A percentile compares a stretch with the other conserved stretches of the same genome.
These are phyloP conservation scores for Clathrospora elynae DNA, from an alignment of 2,329 filamentous ascomycete genomes.

Conservation along the genomic window DNA sequence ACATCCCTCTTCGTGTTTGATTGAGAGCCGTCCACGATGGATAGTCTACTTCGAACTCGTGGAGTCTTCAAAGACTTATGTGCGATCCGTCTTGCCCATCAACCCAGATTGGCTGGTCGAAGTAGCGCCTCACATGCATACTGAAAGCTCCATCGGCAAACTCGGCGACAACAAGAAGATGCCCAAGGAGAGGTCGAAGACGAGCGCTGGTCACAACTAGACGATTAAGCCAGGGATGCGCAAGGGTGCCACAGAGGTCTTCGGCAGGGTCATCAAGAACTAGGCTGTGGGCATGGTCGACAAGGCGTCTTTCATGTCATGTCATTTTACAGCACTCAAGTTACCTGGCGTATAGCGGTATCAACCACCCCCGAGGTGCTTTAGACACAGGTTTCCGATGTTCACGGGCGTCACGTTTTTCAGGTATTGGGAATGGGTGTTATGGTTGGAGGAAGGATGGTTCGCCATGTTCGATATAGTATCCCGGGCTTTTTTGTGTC, in stretches of 20 bases:
- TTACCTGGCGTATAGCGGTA: neutral
- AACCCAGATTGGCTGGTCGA: slow-evolving; percentile 85
- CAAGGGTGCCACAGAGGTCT: neutral
- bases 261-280: neutral
- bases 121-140: slow-evolving; percentile 92
- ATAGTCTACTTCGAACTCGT: slow-evolving; percentile 87
- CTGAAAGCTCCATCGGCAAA: slow-evolving; percentile 60
- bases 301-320: neutral
- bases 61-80: slow-evolving; percentile 87
- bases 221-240: neutral
- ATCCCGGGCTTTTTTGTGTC: neutral
- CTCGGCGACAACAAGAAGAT: slow-evolving; percentile 43
- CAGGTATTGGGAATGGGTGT: neutral
- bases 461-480: neutral
- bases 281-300: neutral
- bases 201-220: neutral
- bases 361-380: neutral
- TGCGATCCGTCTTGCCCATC: slow-evolving; percentile 84
- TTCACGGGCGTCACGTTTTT: neutral
- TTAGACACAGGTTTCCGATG: neutral
- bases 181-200: slow-evolving; percentile 4
- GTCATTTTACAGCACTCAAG: neutral
- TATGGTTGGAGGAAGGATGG: neutral
- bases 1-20: slow-evolving; percentile 74
- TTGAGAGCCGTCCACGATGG: slow-evolving; percentile 80